Evolutionary conservation across 305 asterid genomes (phyloP), one percentile per base, ranked within the genome.

Genomic region (Fraxinus albicans): DNA sequence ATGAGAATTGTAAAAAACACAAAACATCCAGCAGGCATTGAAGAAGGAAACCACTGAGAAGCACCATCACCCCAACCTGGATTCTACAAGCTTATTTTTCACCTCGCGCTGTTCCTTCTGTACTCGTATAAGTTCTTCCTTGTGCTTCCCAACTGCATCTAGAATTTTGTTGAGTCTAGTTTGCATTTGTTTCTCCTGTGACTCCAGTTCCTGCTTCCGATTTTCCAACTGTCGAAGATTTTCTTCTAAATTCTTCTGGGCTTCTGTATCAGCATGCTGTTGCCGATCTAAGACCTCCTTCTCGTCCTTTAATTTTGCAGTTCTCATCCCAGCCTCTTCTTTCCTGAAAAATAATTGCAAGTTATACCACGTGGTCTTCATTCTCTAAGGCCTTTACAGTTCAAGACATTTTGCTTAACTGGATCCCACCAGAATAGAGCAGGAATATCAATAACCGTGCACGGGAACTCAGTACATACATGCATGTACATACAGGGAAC

Each of bases 241-340:
- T 89, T 97, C 99, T 89, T 92, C 98, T 91, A 97, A 86, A 91
- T 97, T 95, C 90, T 95, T 97, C 84, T 81, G 91, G 70, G 96
- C 96, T 87, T 95, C 99, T 83, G 86, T 89, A 88, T 95, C 99
- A 87, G 96, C 98, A 88, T 93, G 92, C 73, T 97, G 99, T 88
- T 97, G 97, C 91, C 99, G 87, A 84, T 97, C 99, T 87, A 92
- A 89, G 69, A 94, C 95, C 93, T 97, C 99, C 88, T 97, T 95
- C 91, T 97, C 99, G 77, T 92, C 98, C 86, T 94, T 95, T 79
- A 97, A 80, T 86, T 93, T 97, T 23, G 99, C 96, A 89, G 99
- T 97, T 93, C 90, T 90, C 93, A 90, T 95, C 82, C 99, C 99
- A 84, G 99, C 99, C 92, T 95, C 96, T 89, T 95, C 99, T 89